These are phyloP conservation scores for Sophora flavescens DNA, from an alignment of 306 rosid genomes.

Conservation along the genomic window DNA sequence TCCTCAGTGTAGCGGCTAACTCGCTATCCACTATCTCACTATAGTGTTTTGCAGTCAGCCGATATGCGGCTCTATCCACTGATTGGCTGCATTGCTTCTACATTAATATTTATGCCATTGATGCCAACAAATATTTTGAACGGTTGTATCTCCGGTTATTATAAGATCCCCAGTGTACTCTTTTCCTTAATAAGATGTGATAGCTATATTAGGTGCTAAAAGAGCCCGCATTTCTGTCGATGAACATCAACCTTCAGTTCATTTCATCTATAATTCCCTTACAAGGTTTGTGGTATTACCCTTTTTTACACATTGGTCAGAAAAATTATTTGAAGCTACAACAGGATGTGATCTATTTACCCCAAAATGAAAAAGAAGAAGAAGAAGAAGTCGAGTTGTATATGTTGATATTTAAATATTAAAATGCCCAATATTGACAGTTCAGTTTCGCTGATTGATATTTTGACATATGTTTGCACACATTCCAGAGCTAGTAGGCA, in stretches of 20 bases:
- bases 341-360: background rate
- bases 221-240: conserved; percentile 67
- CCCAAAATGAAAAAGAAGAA: conserved; percentile 20
- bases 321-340: background rate
- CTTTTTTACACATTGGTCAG: conserved; percentile 14
- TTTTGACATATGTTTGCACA: conserved; percentile 33
- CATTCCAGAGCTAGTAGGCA: conserved; percentile 78
- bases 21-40: too few relatives aligned
- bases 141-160: conserved; percentile 5
- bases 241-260: conserved; percentile 76
- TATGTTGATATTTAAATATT: background rate
- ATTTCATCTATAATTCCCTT: conserved; percentile 67
- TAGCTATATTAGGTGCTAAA: conserved; percentile 75
- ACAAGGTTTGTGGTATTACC: conserved; percentile 70
- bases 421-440: background rate
- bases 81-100: too few relatives aligned
- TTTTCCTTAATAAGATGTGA: conserved; percentile 56
- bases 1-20: too few relatives aligned
- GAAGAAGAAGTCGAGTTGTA: background rate
- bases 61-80: too few relatives aligned
- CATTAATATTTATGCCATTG: background rate
- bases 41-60: too few relatives aligned
- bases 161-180: conserved; percentile 24
- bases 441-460: conserved; percentile 26
- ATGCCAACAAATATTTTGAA: background rate